A percentile compares a stretch with the other conserved stretches of the same genome.
Evolutionary conservation across 1,284 basidiomycete genomes (phyloP).

Genomic region (Leccinum fallax): DNA sequence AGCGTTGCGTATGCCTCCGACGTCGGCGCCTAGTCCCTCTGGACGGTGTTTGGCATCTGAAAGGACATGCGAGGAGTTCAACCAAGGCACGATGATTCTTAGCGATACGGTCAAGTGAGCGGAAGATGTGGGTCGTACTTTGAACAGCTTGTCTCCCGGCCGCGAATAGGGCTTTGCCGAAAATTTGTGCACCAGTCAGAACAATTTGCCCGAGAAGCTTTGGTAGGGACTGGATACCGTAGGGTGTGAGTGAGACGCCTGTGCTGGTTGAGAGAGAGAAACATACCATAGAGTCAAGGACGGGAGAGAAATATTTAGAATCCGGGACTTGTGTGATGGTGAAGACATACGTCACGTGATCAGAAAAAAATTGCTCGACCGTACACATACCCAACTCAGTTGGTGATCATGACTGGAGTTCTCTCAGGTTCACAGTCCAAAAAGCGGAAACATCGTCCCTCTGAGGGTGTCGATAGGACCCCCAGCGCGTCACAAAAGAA

Average conservation of each 20-base stretch:
- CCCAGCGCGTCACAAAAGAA: conserved; percentile 28
- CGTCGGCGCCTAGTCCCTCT: conserved; percentile 60
- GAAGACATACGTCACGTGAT: conserved; percentile 26
- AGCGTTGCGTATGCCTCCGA: conserved; percentile 71
- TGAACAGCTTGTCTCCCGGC: conserved; percentile 91
- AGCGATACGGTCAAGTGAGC: conserved; percentile 4
- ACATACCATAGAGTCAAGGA: conserved; percentile 31
- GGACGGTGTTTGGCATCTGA: conserved; percentile 84
- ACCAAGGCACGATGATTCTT: background rate
- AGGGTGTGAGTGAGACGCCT: background rate
- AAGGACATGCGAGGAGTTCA: background rate
- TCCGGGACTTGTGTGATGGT: background rate
- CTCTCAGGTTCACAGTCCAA: conserved; percentile 34
- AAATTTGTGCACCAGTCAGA: conserved; percentile 77
- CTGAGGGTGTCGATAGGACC: conserved; percentile 22
- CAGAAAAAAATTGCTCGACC: conserved; percentile 15
- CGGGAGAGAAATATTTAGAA: background rate
- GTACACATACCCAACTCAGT: background rate
- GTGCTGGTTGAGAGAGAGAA: background rate
- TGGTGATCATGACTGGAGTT: conserved; percentile 22
- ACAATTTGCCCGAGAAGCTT: conserved; percentile 83
- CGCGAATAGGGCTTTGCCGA: conserved; percentile 91
- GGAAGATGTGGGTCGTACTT: conserved; percentile 58
- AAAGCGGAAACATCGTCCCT: conserved; percentile 53
- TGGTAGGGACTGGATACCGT: conserved; percentile 62